phyloP scores from a whole-genome alignment of 1,284 basidiomycete species.

The Moniliophthora roreri region DNA sequence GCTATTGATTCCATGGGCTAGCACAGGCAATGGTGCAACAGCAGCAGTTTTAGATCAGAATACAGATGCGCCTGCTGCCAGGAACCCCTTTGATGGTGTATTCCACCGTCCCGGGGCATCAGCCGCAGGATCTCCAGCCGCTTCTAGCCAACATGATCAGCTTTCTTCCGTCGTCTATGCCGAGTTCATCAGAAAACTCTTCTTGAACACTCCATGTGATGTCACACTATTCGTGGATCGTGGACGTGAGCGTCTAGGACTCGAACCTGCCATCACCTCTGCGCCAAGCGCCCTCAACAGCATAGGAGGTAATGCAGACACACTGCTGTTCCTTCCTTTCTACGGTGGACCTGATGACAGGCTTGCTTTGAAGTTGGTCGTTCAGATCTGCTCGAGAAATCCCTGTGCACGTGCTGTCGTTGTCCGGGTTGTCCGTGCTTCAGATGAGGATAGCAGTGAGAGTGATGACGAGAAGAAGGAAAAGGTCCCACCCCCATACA shows the following conservation, averaged over 20 bases:
- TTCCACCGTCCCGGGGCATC: constrained; percentile 49
- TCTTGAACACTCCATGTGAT: constrained; percentile 62
- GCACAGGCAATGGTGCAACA: constrained; percentile 25
- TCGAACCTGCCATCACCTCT: background rate
- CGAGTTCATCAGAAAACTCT: constrained; percentile 80
- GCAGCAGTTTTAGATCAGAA: background rate
- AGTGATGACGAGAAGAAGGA: constrained; percentile 27
- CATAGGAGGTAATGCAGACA: constrained; percentile 32
- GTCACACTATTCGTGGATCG: constrained; percentile 84
- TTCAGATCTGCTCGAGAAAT: constrained; percentile 71
- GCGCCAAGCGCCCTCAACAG: constrained; percentile 23
- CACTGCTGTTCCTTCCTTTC: constrained; percentile 83
- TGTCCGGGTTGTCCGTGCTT: constrained; percentile 53
- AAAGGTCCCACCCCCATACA: constrained; percentile 9
- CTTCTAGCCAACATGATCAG: constrained; percentile 32
- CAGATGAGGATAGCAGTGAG: constrained; percentile 28
- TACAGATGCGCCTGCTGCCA: constrained; percentile 22
- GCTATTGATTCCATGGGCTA: constrained; percentile 80
- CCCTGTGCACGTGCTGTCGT: constrained; percentile 68
- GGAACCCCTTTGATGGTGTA: constrained; percentile 61
- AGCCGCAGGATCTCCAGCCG: constrained; percentile 4
- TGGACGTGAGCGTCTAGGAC: constrained; percentile 22
- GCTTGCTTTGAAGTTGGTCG: constrained; percentile 74
- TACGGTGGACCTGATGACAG: constrained; percentile 93
- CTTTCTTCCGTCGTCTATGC: constrained; percentile 62